Evolutionary conservation across 2,329 filamentous ascomycete species (phyloP), one percentile per base, ranked within the genome.

Genomic region (Amesomyces nigricolor): DNA sequence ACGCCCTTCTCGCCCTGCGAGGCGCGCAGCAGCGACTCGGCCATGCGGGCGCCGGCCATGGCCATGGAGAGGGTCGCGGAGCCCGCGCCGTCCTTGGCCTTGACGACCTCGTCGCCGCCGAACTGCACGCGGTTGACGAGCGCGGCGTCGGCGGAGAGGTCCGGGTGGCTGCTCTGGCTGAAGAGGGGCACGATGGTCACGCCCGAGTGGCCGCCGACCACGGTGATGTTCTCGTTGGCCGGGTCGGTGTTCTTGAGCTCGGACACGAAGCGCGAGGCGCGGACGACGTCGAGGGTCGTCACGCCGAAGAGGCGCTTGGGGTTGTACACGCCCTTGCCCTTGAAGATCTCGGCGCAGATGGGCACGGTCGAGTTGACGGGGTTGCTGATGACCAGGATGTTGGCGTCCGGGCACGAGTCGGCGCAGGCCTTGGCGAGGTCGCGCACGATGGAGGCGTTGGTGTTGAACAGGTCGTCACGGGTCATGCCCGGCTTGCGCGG

Each of bases 391-490:
- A 99, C 85, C 72, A 97, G 85, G 74, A 97, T 82, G 79, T 95
- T 95, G 76, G 94, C 94, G 63, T 96, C 82, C 69, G 94, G 94
- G 71, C 87, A 83, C 66, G 89, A 83, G 70, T 95, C 85, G 70
- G 94, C 94, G 71, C 85, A 86, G 68, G 91, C 91, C 85, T 96
- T 95, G 78, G 92, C 91, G 64, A 99, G 86, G 77, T 97, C 94
- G 71, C 92, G 91, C 73, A 99, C 94, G 75, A 99, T 99, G 73
- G 90, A 95, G 75, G 94, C 94, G 77, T 99, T 99, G 83, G 92
- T 99, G 86, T 97, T 97, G 91, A 99, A 99, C 63, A 99, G 87
- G 74, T 99, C 92, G 78, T 99, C 94, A 82, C 94, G 91, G 78
- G 89, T 95, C 94, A 99, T 99, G 78, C 94, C 94, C 73, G 94